A percentile compares a stretch with the other conserved stretches of the same genome.
phyloP scores from a whole-genome alignment of 192 early-diverging fungal species.

The Entomortierella parvispora region DNA sequence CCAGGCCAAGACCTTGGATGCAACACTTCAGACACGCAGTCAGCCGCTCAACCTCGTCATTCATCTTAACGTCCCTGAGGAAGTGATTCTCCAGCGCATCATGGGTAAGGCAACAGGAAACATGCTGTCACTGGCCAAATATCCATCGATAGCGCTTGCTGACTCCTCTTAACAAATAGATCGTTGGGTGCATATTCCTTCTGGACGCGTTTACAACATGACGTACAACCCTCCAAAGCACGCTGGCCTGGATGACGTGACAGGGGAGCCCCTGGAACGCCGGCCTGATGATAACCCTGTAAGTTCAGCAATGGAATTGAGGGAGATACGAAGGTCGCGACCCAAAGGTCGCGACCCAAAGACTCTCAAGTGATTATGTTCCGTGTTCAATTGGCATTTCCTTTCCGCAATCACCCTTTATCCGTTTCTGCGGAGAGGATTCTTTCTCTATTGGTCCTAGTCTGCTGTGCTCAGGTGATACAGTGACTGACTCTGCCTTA shows the following conservation, averaged over 20 bases:
- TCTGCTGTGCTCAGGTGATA: too few species aligned
- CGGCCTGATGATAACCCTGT: slow-evolving; percentile 87
- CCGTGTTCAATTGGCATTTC: too few species aligned
- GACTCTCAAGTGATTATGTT: too few species aligned
- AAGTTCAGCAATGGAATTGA: slow-evolving; percentile 20
- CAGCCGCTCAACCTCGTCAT: slow-evolving; percentile 87
- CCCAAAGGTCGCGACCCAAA: too few species aligned
- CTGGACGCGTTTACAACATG: slow-evolving; percentile 94
- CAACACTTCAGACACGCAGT: slow-evolving; percentile 57
- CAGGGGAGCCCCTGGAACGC: slow-evolving; percentile 91
- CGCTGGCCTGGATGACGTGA: slow-evolving; percentile 86
- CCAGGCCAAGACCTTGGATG: slow-evolving; percentile 83
- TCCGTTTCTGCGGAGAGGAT: not conserved
- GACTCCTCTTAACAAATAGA: slow-evolving; percentile 58
- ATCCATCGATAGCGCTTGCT: not conserved
- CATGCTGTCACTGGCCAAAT: too few species aligned
- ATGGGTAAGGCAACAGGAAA: slow-evolving; percentile 60
- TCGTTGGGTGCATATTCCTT: slow-evolving; percentile 92
- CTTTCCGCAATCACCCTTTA: too few species aligned
- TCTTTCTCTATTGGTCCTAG: not conserved
- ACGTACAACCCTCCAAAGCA: slow-evolving; percentile 91
- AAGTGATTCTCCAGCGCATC: slow-evolving; percentile 89
- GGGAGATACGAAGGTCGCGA: not conserved
- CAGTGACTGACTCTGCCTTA: not conserved
- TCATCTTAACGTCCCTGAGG: slow-evolving; percentile 91